Evolutionary conservation across 2,329 filamentous ascomycete genomes (phyloP).

Genomic region (Stagonosporopsis cucurbitacearum): DNA sequence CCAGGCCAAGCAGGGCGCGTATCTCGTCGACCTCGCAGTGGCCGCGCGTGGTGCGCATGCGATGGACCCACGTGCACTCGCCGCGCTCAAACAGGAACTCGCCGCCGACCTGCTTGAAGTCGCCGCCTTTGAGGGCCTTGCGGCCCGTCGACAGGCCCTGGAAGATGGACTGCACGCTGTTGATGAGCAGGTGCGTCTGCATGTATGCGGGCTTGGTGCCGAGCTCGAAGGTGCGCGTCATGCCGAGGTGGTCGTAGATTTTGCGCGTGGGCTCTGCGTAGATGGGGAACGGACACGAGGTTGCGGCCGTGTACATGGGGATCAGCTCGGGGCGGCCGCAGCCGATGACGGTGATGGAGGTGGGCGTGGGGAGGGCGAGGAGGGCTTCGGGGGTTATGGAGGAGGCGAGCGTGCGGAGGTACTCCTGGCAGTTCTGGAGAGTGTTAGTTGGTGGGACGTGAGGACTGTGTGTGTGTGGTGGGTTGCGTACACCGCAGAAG

Average conservation of each 20-base stretch:
- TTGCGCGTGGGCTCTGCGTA: slow-evolving; percentile 75
- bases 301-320: slow-evolving; percentile 67
- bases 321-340: slow-evolving; percentile 75
- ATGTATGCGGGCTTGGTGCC: slow-evolving; percentile 72
- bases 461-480: background rate
- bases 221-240: slow-evolving; percentile 68
- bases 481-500: slow-evolving; percentile 73
- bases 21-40: slow-evolving; percentile 75
- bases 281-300: slow-evolving; percentile 73
- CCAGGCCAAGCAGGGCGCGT: slow-evolving; percentile 64
- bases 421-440: slow-evolving; percentile 75
- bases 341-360: slow-evolving; percentile 73
- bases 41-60: slow-evolving; percentile 80
- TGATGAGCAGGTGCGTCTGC: slow-evolving; percentile 56
- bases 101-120: slow-evolving; percentile 73
- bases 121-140: slow-evolving; percentile 69
- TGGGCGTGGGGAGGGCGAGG: slow-evolving; percentile 59
- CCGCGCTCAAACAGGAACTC: slow-evolving; percentile 81
- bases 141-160: slow-evolving; percentile 67
- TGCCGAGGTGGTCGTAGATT: slow-evolving; percentile 71
- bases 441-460: slow-evolving; percentile 18
- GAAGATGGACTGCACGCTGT: slow-evolving; percentile 60
- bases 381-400: slow-evolving; percentile 57
- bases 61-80: slow-evolving; percentile 77
- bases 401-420: slow-evolving; percentile 67